phyloP scores from a whole-genome alignment of 352 stramenopile species.

The Pythium chondricola region DNA sequence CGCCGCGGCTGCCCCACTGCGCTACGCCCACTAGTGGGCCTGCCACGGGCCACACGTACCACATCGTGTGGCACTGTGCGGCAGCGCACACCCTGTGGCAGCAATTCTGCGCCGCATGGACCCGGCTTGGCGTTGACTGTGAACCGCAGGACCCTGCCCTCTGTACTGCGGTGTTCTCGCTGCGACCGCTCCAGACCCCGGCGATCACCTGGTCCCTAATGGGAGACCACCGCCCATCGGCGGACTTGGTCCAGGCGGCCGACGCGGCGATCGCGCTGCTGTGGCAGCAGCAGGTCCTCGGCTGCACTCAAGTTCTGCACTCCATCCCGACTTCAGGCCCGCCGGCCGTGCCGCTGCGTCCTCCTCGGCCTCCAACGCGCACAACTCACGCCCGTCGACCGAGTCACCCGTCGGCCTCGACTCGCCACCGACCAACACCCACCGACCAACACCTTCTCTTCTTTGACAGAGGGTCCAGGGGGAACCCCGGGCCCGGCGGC shows the following conservation, averaged over 20 bases:
- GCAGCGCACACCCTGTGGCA: not conserved
- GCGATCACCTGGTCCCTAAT: not conserved
- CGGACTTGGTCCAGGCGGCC: not conserved
- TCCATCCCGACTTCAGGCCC: no score
- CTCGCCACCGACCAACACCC: no score
- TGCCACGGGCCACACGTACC: not conserved
- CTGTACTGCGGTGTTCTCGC: not conserved
- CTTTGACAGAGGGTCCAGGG: no score
- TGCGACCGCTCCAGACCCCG: not conserved
- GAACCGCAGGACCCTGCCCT: not conserved
- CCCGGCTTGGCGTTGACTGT: not conserved
- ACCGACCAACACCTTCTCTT: no score
- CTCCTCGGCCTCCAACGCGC: no score
- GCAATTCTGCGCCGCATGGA: not conserved
- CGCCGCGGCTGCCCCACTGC: not conserved
- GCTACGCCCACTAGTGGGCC: no score
- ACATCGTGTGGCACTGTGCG: not conserved
- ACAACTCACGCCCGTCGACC: no score
- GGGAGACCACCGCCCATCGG: not conserved
- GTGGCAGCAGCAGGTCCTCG: slow-evolving; percentile 1
- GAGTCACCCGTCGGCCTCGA: no score
- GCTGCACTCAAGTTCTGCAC: no score
- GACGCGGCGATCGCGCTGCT: not conserved
- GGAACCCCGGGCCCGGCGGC: no score
- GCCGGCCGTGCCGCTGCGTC: no score